A percentile compares a stretch with the other conserved stretches of the same genome.
These are phyloP conservation scores for Perilla frutescens DNA, from an alignment of 257 asterid species.

Conservation along the genomic window DNA sequence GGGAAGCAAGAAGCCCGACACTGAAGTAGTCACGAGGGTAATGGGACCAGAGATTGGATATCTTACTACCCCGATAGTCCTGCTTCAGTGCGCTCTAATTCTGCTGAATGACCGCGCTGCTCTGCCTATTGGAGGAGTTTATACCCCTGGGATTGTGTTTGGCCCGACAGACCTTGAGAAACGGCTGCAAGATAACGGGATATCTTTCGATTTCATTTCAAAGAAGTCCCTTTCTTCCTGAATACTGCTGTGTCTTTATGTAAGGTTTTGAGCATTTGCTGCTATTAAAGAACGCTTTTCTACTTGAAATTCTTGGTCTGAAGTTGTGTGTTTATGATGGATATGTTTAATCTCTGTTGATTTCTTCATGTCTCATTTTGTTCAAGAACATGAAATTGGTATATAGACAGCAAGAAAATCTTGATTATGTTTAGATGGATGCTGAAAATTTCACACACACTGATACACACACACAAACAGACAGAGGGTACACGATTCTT, in stretches of 20 bases:
- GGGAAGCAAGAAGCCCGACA: constrained; percentile 61
- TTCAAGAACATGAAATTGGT: background rate
- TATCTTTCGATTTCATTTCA: constrained; percentile 78
- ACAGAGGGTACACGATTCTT: constrained; percentile 12
- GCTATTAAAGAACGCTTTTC: constrained; percentile 4
- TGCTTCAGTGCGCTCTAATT: constrained; percentile 78
- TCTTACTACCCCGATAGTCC: constrained; percentile 74
- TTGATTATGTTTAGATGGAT: background rate
- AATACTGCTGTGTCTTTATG: background rate
- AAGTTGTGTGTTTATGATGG: background rate
- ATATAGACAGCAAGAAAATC: background rate
- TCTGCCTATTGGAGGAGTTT: constrained; percentile 87
- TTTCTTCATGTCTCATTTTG: background rate
- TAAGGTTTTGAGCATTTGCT: background rate
- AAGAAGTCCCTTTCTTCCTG: constrained; percentile 48
- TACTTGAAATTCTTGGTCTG: background rate
- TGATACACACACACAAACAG: background rate
- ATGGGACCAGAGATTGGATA: constrained; percentile 96
- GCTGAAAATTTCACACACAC: background rate
- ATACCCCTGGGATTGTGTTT: constrained; percentile 85
- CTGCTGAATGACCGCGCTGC: constrained; percentile 56
- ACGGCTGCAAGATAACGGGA: constrained; percentile 76
- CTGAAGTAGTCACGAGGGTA: constrained; percentile 82
- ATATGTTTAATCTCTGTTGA: background rate
- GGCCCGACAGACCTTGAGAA: constrained; percentile 78